A percentile compares a stretch with the other conserved stretches of the same genome.
Conservation (phyloP, 202 grass and related monocot genomes). For the Brachypodium distachyon region DNA sequence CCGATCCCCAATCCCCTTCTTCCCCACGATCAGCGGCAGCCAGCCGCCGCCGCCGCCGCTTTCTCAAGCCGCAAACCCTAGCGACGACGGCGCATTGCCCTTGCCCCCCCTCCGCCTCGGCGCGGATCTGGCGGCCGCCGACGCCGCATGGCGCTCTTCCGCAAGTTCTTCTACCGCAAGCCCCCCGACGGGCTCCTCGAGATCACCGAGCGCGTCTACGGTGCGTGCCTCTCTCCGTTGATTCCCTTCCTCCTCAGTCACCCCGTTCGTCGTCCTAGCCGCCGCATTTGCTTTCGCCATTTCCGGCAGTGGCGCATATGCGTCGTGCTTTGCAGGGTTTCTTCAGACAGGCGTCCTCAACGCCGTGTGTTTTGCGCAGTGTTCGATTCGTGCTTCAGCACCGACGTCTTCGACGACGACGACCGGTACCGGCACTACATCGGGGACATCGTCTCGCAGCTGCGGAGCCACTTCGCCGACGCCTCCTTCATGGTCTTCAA, state of each 20-base stretch:
- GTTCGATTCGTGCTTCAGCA: constrained; percentile 95
- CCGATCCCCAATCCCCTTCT: not conserved
- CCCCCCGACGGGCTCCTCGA: constrained; percentile 93
- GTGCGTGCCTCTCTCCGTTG: too few relatives aligned
- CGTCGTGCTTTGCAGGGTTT: not conserved
- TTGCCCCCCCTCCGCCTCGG: not conserved
- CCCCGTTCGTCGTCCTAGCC: not conserved
- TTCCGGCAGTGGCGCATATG: not conserved
- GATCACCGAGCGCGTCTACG: constrained; percentile 95
- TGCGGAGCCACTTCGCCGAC: constrained; percentile 72
- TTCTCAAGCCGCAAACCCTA: not conserved
- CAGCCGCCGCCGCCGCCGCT: not conserved
- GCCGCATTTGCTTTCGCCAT: not conserved
- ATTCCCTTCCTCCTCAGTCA: not conserved
- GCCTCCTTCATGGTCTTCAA: constrained; percentile 99
- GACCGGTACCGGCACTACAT: constrained; percentile 70
- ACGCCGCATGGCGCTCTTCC: constrained; percentile 73
- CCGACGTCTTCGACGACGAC: constrained; percentile 69
- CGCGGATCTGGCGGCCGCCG: constrained; percentile 29
- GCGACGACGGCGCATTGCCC: not conserved
- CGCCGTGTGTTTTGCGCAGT: constrained; percentile 35
- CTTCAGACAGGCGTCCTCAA: not conserved
- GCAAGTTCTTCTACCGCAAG: constrained; percentile 99
- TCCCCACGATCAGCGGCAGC: not conserved
- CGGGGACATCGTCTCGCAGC: constrained; percentile 67